Evolutionary conservation across 2,329 filamentous ascomycete genomes (phyloP).

Genomic region (Coleophoma cylindrospora): DNA sequence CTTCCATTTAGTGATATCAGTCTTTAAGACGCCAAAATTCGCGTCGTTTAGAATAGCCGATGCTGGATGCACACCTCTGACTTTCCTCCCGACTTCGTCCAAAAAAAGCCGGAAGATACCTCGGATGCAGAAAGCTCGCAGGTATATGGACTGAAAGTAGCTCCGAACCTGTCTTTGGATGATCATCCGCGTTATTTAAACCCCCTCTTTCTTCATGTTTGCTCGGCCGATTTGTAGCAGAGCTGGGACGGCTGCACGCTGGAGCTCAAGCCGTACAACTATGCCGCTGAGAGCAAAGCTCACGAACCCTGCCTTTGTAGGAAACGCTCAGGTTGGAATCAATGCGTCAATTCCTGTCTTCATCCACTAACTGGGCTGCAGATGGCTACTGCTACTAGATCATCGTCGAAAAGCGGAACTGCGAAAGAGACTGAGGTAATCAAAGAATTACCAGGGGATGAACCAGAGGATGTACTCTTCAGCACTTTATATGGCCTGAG

Average conservation of each 20-base stretch:
- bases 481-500: conserved; percentile 83
- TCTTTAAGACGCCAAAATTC: neutral
- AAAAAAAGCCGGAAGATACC: neutral
- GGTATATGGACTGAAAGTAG: neutral
- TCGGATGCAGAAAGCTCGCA: neutral
- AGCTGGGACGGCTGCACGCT: conserved; percentile 46
- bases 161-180: conserved; percentile 14
- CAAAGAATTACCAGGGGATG: conserved; percentile 48
- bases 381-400: conserved; percentile 30
- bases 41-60: neutral
- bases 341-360: conserved; percentile 6
- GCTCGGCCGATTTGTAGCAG: conserved; percentile 47
- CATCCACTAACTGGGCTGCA: conserved; percentile 20
- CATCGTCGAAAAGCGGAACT: neutral
- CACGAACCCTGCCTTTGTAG: conserved; percentile 50
- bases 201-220: conserved; percentile 45
- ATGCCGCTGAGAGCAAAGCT: conserved; percentile 85
- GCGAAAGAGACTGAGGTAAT: conserved; percentile 17
- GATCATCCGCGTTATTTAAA: conserved; percentile 4
- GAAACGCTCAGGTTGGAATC: conserved; percentile 44
- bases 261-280: conserved; percentile 34
- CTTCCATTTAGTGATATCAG: too few relatives aligned
- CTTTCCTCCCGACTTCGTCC: neutral
- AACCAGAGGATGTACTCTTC: conserved; percentile 89
- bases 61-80: neutral